Evolutionary conservation across 164 flowering plant species (phyloP).

Genomic region (Saururus chinensis): DNA sequence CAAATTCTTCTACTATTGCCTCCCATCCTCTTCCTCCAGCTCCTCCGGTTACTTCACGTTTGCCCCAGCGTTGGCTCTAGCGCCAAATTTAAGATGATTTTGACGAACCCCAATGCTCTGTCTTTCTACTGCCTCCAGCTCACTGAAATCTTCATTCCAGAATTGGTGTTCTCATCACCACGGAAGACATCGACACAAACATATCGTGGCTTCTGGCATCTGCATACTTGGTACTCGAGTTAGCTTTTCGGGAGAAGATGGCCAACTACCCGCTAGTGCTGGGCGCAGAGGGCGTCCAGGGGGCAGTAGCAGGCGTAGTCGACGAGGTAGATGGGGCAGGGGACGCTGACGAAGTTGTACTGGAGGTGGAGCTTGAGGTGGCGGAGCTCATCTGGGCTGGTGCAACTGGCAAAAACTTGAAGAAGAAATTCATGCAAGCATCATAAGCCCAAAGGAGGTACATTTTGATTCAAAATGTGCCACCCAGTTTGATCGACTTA

Average conservation of each 20-base stretch:
- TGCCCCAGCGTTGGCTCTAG: slow-evolving; percentile 9
- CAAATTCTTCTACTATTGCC: slow-evolving; percentile 48
- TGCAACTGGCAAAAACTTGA: no score
- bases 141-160: slow-evolving; percentile 10
- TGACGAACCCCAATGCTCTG: slow-evolving; percentile 1
- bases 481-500: no score
- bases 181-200: slow-evolving; percentile 29
- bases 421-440: no score
- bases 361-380: slow-evolving; percentile 64
- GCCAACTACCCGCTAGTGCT: slow-evolving; percentile 4
- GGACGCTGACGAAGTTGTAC: no score
- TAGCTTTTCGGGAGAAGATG: slow-evolving; percentile 11
- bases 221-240: slow-evolving; percentile 13
- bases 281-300: no score
- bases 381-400: no score
- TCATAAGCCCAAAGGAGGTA: no score
- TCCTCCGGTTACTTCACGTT: slow-evolving; percentile 35
- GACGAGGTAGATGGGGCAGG: no score
- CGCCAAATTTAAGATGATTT: slow-evolving; percentile 22
- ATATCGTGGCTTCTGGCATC: slow-evolving; percentile 22
- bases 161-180: slow-evolving; percentile 7
- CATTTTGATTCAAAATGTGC: no score
- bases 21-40: slow-evolving; percentile 36
- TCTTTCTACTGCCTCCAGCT: slow-evolving; percentile 25
- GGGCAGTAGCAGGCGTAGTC: no score